Evolutionary conservation across 139 green algal genomes (phyloP).

Genomic region (Haematococcus sp.): DNA sequence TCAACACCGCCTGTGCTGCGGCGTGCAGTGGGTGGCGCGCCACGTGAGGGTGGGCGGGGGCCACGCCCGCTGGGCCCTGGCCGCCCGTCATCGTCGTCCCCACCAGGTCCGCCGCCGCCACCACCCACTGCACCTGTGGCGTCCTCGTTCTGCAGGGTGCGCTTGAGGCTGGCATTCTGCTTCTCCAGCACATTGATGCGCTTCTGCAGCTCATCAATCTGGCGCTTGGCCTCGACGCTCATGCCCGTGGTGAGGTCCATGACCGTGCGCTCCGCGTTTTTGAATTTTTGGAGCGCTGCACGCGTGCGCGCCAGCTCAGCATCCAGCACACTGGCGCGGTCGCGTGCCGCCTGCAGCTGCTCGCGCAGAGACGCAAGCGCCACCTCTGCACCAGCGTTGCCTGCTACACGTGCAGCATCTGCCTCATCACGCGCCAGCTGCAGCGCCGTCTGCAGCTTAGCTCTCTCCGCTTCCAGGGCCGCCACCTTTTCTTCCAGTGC

Average conservation of each 20-base stretch:
- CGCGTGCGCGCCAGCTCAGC: slow-evolving; percentile 15
- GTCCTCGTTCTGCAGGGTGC: slow-evolving; percentile 5
- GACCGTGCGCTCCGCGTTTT: slow-evolving; percentile 25
- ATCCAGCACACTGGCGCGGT: slow-evolving; percentile 14
- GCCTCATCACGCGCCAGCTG: background rate
- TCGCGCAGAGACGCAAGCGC: slow-evolving; percentile 1
- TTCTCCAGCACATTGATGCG: slow-evolving; percentile 48
- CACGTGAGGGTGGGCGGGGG: background rate
- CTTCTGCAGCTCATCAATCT: slow-evolving; percentile 56
- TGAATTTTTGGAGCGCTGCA: slow-evolving; percentile 22
- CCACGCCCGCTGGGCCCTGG: background rate
- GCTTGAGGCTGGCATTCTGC: slow-evolving; percentile 44
- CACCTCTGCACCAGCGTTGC: background rate
- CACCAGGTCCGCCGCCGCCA: background rate
- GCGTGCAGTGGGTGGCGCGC: background rate
- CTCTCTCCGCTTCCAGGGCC: background rate
- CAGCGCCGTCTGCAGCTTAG: background rate
- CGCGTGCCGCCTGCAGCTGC: slow-evolving; percentile 24
- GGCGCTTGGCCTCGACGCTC: slow-evolving; percentile 36
- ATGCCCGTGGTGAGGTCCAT: slow-evolving; percentile 47
- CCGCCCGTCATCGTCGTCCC: background rate
- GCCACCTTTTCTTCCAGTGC: background rate
- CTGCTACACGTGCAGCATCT: background rate
- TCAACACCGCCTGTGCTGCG: background rate
- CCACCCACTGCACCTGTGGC: background rate